phyloP scores from a whole-genome alignment of 2,329 filamentous ascomycete genomes.

The Aurifilum marmelostoma region DNA sequence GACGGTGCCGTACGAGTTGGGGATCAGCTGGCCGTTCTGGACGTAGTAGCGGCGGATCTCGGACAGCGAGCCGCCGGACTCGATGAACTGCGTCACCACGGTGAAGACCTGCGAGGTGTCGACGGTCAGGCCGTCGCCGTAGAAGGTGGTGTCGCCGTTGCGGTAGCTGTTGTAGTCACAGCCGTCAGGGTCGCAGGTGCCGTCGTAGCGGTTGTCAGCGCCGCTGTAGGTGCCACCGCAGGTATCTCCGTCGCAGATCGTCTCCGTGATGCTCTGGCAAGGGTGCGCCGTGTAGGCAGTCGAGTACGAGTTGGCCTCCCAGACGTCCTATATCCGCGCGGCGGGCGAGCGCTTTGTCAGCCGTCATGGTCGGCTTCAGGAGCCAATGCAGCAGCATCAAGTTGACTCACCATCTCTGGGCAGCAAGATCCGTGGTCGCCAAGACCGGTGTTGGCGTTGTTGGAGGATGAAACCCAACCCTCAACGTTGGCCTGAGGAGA shows the following conservation, averaged over 20 bases:
- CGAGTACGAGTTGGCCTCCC: slow-evolving; percentile 70
- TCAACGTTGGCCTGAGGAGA: slow-evolving; percentile 51
- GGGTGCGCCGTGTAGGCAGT: slow-evolving; percentile 69
- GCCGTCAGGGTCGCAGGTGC: slow-evolving; percentile 69
- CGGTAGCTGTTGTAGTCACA: slow-evolving; percentile 74
- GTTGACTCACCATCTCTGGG: slow-evolving; percentile 59
- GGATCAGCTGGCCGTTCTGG: slow-evolving; percentile 62
- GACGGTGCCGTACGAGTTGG: slow-evolving; percentile 52
- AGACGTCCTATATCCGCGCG: slow-evolving; percentile 30
- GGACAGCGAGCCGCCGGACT: slow-evolving; percentile 54
- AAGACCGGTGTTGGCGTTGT: slow-evolving; percentile 58
- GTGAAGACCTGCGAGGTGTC: slow-evolving; percentile 64
- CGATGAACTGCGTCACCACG: slow-evolving; percentile 67
- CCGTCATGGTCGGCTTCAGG: slow-evolving; percentile 31
- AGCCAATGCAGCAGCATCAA: no score
- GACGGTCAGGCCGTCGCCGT: slow-evolving; percentile 59
- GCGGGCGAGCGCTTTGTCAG: background rate
- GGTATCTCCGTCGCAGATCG: slow-evolving; percentile 52
- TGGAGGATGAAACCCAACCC: slow-evolving; percentile 54
- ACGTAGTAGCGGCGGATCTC: slow-evolving; percentile 69
- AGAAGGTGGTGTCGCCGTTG: slow-evolving; percentile 66
- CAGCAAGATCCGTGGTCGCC: slow-evolving; percentile 60
- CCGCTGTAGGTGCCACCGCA: slow-evolving; percentile 58
- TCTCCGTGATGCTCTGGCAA: slow-evolving; percentile 55
- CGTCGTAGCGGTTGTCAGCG: slow-evolving; percentile 55